Conservation (phyloP, 208 protist species). For the Trypanosoma boissoni region DNA sequence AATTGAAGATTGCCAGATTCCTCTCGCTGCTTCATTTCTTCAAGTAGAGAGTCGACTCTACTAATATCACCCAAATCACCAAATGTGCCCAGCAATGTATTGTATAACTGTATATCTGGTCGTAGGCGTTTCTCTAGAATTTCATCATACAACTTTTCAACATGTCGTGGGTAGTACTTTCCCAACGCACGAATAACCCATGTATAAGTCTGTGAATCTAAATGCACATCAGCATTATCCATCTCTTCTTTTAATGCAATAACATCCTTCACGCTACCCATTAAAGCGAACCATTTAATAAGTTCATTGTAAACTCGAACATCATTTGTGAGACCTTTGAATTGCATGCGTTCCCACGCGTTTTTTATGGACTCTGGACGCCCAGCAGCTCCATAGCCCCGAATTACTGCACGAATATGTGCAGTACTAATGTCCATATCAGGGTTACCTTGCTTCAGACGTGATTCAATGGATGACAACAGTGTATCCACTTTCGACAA, state of each 20-base stretch:
- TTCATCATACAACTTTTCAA: constrained; percentile 68
- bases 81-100: constrained; percentile 77
- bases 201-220: constrained; percentile 74
- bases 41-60: constrained; percentile 45
- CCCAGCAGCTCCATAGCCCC: constrained; percentile 82
- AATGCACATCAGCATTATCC: constrained; percentile 39
- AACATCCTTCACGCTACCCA: constrained; percentile 86
- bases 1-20: constrained; percentile 75
- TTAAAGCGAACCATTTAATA: constrained; percentile 84
- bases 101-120: constrained; percentile 77
- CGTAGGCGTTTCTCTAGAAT: constrained; percentile 50
- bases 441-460: constrained; percentile 77
- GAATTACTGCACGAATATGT: constrained; percentile 81
- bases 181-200: constrained; percentile 76
- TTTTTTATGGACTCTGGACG: constrained; percentile 68
- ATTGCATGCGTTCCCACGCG: constrained; percentile 75
- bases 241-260: constrained; percentile 47
- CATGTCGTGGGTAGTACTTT: constrained; percentile 84
- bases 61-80: constrained; percentile 58
- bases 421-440: constrained; percentile 84
- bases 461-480: constrained; percentile 79
- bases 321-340: constrained; percentile 59
- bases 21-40: constrained; percentile 68
- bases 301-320: constrained; percentile 87
- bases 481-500: constrained; percentile 87